Evolutionary conservation across 805 yeast species (phyloP), one percentile per base, ranked within the genome.

Genomic region (Wickerhamomyces mucosus): DNA sequence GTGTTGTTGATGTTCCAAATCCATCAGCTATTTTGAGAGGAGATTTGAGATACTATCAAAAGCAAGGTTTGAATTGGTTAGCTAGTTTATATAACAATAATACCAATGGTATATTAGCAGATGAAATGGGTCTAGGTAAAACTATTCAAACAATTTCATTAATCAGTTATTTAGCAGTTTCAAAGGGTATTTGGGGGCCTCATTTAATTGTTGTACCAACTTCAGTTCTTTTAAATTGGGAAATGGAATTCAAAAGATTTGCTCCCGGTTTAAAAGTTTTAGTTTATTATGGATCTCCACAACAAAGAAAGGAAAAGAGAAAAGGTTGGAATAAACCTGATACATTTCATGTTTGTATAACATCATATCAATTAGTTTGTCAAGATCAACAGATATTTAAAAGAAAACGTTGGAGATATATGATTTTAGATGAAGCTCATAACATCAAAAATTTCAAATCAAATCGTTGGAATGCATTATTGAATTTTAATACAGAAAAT

Each of bases 391-490:
- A 81, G 38, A 83, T 94, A 0, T 92, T 92, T 58, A 75, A 88
- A 46, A 69, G 98, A 51, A 83, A 89, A 50, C 75, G 71, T 46
- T 92, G 99, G 99, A 79, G 78, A 49, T 92, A 89, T 55, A 84
- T 92, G 96, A 86, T 92, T 45, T 63, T 88, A 35, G 99, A 92
- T 59, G 99, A 92, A 52, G 99, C 99, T 0, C 99, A 92, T 55
- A 92, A 92, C 47, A 92, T 92, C 59, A 92, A 92, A 53, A 92
- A 92, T 46, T 92, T 92, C 60, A 67, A 96, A 43, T 89, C 97
- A 1, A 92, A 89, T 37, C 72, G 99, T 45, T 92, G 99, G 99
- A 92, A 83, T 59, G 94, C 97, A 0, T 62, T 92, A 32, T 63
- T 92, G 42, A 94, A 94, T 53, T 92, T 92, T 61, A 92, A 89